Conservation (phyloP, 768 basidiomycete species). For the Pulveroboletus frians region DNA sequence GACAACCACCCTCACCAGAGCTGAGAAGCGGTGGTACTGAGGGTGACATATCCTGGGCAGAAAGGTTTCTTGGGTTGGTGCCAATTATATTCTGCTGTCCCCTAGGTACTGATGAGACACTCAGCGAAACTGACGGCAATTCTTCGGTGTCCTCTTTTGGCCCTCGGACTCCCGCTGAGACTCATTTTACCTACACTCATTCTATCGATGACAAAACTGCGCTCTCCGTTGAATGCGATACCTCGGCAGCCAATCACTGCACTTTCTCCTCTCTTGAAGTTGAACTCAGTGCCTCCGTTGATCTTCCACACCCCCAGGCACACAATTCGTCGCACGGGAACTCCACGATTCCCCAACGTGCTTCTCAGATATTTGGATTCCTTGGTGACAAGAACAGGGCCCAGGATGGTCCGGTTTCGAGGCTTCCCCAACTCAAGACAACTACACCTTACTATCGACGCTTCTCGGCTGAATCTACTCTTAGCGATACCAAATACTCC, state of each 20-base stretch:
- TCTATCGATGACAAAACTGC: conserved; percentile 36
- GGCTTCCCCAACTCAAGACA: conserved; percentile 28
- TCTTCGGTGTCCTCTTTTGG: conserved; percentile 46
- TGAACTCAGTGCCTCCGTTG: conserved; percentile 53
- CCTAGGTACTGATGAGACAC: conserved; percentile 8
- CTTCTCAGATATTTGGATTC: conserved; percentile 74
- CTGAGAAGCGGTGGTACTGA: conserved; percentile 40
- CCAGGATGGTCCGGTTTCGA: conserved; percentile 31
- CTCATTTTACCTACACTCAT: conserved; percentile 36
- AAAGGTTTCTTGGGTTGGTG: conserved; percentile 62
- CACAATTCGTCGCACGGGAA: conserved; percentile 33
- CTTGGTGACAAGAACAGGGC: conserved; percentile 46
- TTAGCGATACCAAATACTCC: conserved; percentile 23
- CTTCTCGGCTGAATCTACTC: conserved; percentile 22
- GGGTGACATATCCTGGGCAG: conserved; percentile 83
- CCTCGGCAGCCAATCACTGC: conserved; percentile 31
- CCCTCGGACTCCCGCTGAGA: conserved; percentile 46
- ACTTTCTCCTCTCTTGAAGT: conserved; percentile 73
- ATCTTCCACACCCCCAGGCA: conserved; percentile 28
- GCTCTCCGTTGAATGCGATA: conserved; percentile 44
- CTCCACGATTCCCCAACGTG: conserved; percentile 55
- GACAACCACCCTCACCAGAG: conserved; percentile 38
- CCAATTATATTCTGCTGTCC: background rate
- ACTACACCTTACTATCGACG: conserved; percentile 17
- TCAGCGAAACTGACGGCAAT: conserved; percentile 42